Evolutionary conservation across 2,329 filamentous ascomycete species (phyloP), one percentile per base, ranked within the genome.

Genomic region (Clarireedia monteithiana): DNA sequence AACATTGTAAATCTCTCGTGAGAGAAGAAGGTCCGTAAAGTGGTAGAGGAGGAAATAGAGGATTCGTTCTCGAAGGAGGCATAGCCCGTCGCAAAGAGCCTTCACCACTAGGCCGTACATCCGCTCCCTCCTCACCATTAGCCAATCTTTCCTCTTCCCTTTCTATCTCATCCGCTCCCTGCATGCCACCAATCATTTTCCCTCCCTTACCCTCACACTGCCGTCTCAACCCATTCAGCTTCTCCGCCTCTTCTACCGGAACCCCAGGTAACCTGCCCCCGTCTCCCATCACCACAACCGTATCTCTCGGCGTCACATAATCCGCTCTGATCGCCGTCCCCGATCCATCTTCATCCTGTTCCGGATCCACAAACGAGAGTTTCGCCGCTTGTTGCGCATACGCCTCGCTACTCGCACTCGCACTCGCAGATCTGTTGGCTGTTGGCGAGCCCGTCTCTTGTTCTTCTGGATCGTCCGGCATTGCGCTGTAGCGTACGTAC

Each of bases 11-110:
- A 34, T 82, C 76, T 48, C 84, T 78, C n/a, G 85, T 57, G 0
- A 80, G 51, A 0, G 86, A 85, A 0, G 90, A 84, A 0, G 89
- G 86, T 0, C 88, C 88, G 64, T 95, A 96, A 0, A 89, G 74
- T 0, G 91, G 91, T 7, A 96, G 71, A 2, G 89, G 88, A 5
- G 91, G 91, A 62, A 96, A 96, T 5, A 95, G 74, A 3, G 89
- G 87, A 62, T 91, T 85, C 2, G 88, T 91, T 60, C 82, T 79
- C 6, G 84, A 84, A 1, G 84, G 82, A 0, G 86, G 84, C 72
- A 77, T 78, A 14, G 76, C 67, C 57, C 68, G 72, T 45, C 71
- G 70, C 17, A 82, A 62, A 15, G 76, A 75, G 12, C 71, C 74
- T 24, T 75, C 76, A 36, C 75, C 73, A 4, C 76, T 73, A 54